phyloP scores from a whole-genome alignment of 108 stramenopile species.

The Cyclotella kingstonii region DNA sequence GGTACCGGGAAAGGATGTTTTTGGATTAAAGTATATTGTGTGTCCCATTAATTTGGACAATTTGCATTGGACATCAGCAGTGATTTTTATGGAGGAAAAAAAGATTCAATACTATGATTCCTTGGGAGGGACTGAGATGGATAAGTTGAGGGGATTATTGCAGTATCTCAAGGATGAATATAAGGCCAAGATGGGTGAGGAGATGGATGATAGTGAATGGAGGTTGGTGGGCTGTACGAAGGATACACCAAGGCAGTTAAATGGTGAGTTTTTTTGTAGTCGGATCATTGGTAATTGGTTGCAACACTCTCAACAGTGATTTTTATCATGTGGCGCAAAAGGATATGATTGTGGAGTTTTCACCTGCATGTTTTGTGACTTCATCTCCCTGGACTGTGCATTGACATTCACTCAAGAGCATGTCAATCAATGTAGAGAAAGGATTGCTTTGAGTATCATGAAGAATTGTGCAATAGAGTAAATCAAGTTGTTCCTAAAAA shows the following conservation, averaged over 20 bases:
- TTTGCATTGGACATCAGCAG: slow-evolving; percentile 93
- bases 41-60: slow-evolving; percentile 87
- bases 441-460: slow-evolving; percentile 84
- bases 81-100: slow-evolving; percentile 86
- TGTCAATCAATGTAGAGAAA: slow-evolving; percentile 76
- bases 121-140: slow-evolving; percentile 54
- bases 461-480: slow-evolving; percentile 75
- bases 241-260: slow-evolving; percentile 76
- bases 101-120: slow-evolving; percentile 81
- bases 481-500: not conserved
- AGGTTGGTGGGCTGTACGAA: slow-evolving; percentile 52
- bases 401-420: slow-evolving; percentile 73
- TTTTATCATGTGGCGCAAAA: slow-evolving; percentile 15
- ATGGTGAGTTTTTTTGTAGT: slow-evolving; percentile 59
- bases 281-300: not conserved
- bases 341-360: slow-evolving; percentile 91
- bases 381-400: slow-evolving; percentile 72
- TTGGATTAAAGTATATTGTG: slow-evolving; percentile 87
- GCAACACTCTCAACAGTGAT: not conserved
- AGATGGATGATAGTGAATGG: slow-evolving; percentile 75
- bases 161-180: slow-evolving; percentile 85
- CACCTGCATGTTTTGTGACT: slow-evolving; percentile 90
- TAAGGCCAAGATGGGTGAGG: slow-evolving; percentile 62
- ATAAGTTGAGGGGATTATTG: slow-evolving; percentile 65
- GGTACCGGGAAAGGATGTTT: slow-evolving; percentile 90